Percentiles rank a stretch among this genome's conserved stretches.
These are phyloP conservation scores for Penicillium capsulatum DNA, from an alignment of 2,329 filamentous ascomycete species.

Conservation along the genomic window DNA sequence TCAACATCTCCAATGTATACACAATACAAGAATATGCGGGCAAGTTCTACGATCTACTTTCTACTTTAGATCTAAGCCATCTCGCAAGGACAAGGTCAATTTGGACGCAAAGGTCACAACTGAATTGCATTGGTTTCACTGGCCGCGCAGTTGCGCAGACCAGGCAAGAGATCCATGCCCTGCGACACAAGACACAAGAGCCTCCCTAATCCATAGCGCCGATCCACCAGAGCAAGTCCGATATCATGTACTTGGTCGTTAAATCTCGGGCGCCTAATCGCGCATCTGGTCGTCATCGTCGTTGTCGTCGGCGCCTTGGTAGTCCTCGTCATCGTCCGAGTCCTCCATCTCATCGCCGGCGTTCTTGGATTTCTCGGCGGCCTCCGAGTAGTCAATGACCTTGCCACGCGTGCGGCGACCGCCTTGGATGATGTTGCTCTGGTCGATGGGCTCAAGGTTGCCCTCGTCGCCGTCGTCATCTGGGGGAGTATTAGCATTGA, in stretches of 20 bases:
- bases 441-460: slow-evolving; percentile 86
- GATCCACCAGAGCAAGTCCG: slow-evolving; percentile 15
- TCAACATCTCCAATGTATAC: too few relatives aligned
- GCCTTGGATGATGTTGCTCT: slow-evolving; percentile 75
- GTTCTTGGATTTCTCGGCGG: slow-evolving; percentile 72
- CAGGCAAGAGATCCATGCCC: slow-evolving; percentile 5
- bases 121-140: slow-evolving; percentile 20
- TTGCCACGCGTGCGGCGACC: slow-evolving; percentile 85
- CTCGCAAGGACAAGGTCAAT: too few relatives aligned
- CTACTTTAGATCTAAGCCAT: too few relatives aligned
- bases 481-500: slow-evolving; percentile 3
- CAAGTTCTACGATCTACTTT: too few relatives aligned
- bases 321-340: slow-evolving; percentile 40
- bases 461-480: slow-evolving; percentile 71
- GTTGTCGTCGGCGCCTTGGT: slow-evolving; percentile 26
- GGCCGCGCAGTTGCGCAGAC: slow-evolving; percentile 10
- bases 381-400: slow-evolving; percentile 89
- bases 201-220: slow-evolving; percentile 17
- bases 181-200: slow-evolving; percentile 5
- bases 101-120: slow-evolving; percentile 1
- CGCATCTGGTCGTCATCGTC: slow-evolving; percentile 33
- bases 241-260: slow-evolving; percentile 14
- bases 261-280: slow-evolving; percentile 29
- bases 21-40: too few relatives aligned
- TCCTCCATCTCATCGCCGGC: slow-evolving; percentile 59